A percentile compares a stretch with the other conserved stretches of the same genome.
Evolutionary conservation across 1,284 basidiomycete genomes (phyloP).

Genomic region (Microbotryomycetes sp.): DNA sequence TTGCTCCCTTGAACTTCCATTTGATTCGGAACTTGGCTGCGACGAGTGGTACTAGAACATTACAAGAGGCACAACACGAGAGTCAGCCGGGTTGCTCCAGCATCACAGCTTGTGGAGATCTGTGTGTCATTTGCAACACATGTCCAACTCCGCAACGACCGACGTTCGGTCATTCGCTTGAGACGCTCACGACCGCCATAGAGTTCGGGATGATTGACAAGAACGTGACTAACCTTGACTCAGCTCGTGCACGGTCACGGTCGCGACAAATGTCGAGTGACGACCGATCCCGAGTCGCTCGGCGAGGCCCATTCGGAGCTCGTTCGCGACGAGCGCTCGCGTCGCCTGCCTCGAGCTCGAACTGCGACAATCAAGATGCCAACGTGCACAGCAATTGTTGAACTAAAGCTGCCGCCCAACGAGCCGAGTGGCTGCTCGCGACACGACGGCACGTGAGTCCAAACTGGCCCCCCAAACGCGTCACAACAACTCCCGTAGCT

Average conservation of each 20-base stretch:
- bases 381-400: too few species aligned
- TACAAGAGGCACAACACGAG: neutral
- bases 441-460: too few species aligned
- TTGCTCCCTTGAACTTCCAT: slow-evolving; percentile 31
- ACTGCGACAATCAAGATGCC: neutral
- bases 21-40: slow-evolving; percentile 27
- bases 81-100: neutral
- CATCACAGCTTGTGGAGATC: too few species aligned
- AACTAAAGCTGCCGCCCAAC: too few species aligned
- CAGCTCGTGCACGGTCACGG: slow-evolving; percentile 26
- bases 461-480: too few species aligned
- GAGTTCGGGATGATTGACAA: neutral
- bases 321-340: too few species aligned
- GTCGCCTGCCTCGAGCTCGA: too few species aligned
- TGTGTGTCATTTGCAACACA: too few species aligned
- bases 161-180: neutral
- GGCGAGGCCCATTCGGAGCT: slow-evolving; percentile 5
- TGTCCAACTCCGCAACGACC: too few species aligned
- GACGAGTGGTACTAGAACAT: slow-evolving; percentile 20
- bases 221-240: slow-evolving; percentile 11
- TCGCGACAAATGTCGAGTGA: slow-evolving; percentile 24
- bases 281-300: slow-evolving; percentile 19
- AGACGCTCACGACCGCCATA: neutral
- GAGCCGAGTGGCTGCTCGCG: too few species aligned
- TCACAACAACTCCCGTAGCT: too few species aligned